Conservation (phyloP, 2,329 filamentous ascomycete genomes). For the Pseudopithomyces maydicus region DNA sequence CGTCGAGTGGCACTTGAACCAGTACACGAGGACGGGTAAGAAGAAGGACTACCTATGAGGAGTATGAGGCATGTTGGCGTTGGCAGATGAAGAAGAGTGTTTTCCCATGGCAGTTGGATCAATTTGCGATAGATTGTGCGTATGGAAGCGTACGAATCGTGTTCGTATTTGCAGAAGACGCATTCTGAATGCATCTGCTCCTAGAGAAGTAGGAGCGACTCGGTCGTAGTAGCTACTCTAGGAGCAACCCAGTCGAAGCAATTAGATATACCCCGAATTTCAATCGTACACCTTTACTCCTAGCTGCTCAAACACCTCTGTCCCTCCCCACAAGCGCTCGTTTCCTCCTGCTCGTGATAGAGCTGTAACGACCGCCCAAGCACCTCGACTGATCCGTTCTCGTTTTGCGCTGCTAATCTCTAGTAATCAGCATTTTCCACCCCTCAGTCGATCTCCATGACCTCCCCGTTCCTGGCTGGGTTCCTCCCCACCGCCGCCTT, state of each 20-base stretch:
- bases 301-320: neutral
- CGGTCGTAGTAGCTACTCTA: neutral
- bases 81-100: neutral
- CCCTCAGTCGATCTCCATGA: conserved; percentile 10
- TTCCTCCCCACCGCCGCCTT: conserved; percentile 20
- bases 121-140: neutral
- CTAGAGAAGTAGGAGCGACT: no score
- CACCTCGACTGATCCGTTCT: no score
- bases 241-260: neutral
- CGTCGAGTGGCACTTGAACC: conserved; percentile 93
- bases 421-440: neutral
- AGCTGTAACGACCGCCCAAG: neutral
- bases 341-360: neutral
- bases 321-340: neutral
- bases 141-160: neutral
- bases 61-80: neutral
- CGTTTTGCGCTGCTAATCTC: neutral
- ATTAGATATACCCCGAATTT: conserved; percentile 1
- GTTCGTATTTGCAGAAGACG: no score
- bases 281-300: neutral
- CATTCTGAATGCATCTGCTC: no score
- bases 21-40: conserved; percentile 89
- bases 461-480: conserved; percentile 17
- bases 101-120: neutral
- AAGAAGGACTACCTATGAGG: conserved; percentile 93